phyloP scores from a whole-genome alignment of 768 basidiomycete genomes.

The Russula vinacea region DNA sequence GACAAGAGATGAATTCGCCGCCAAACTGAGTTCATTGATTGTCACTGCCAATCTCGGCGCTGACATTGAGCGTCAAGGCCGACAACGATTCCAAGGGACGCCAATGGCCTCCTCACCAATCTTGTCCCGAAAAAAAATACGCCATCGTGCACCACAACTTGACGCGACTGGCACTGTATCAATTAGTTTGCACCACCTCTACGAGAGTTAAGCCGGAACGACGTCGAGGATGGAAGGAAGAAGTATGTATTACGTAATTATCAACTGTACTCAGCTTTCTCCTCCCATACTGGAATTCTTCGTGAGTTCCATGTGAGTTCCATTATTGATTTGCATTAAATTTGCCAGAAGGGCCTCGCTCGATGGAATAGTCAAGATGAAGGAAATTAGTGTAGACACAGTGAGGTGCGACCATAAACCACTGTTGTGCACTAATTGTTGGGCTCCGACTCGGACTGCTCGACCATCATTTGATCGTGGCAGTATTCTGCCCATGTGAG shows the following conservation, averaged over 20 bases:
- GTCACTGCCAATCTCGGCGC: slow-evolving; percentile 26
- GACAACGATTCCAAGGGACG: background rate
- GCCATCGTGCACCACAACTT: background rate
- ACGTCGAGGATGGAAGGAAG: slow-evolving; percentile 15
- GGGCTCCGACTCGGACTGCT: background rate
- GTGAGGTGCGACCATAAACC: background rate
- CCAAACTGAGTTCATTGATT: slow-evolving; percentile 30
- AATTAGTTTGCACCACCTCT: background rate
- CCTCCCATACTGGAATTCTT: background rate
- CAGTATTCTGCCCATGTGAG: background rate
- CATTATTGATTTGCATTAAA: slow-evolving; percentile 9
- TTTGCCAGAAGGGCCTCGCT: slow-evolving; percentile 1
- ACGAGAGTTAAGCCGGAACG: slow-evolving; percentile 24
- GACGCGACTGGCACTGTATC: background rate
- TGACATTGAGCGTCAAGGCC: slow-evolving; percentile 21
- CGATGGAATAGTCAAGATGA: background rate
- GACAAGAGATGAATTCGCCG: slow-evolving; percentile 17
- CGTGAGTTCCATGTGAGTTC: background rate
- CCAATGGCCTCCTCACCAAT: background rate
- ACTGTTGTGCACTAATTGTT: background rate
- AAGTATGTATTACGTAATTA: slow-evolving; percentile 11
- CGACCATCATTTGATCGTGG: background rate
- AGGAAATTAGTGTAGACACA: background rate
- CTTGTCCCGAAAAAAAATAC: background rate
- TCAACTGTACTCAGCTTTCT: slow-evolving; percentile 1